These are phyloP conservation scores for Aethionema arabicum DNA, from an alignment of 345 rosid genomes.

Conservation along the genomic window DNA sequence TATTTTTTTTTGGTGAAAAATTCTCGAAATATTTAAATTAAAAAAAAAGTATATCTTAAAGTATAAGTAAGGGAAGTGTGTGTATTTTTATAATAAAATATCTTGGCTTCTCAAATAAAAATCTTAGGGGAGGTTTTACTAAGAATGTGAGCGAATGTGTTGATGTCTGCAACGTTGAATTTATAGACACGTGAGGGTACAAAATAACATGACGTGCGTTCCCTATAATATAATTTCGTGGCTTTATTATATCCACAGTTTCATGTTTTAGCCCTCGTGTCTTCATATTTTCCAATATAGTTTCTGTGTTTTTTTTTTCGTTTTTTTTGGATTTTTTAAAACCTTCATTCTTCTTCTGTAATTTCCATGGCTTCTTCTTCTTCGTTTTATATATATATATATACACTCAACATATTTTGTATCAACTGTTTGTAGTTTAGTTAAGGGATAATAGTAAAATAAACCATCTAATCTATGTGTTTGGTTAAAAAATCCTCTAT, in stretches of 20 bases:
- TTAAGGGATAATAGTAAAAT: no score
- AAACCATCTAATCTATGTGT: no score
- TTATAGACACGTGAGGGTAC: constrained; percentile 21
- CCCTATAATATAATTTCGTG: no score
- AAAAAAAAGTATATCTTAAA: background rate
- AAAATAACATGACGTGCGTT: background rate
- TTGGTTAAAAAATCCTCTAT: no score
- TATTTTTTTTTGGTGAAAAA: no score
- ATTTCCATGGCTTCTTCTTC: no score
- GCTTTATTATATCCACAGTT: background rate
- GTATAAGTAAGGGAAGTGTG: background rate
- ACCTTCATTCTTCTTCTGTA: no score
- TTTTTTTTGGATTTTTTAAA: background rate
- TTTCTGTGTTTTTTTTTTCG: background rate
- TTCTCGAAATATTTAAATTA: background rate
- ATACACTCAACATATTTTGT: no score
- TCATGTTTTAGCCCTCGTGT: background rate
- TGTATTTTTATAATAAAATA: background rate
- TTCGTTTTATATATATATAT: no score
- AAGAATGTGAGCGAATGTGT: background rate
- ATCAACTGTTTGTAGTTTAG: no score
- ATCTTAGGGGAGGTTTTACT: constrained; percentile 1
- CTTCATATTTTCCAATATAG: background rate
- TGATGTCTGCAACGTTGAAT: background rate
- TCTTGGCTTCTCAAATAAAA: constrained; percentile 11